Evolutionary conservation across 495 filamentous ascomycete genomes (phyloP), one percentile per base, ranked within the genome.

Genomic region (Talaromyces ruber): DNA sequence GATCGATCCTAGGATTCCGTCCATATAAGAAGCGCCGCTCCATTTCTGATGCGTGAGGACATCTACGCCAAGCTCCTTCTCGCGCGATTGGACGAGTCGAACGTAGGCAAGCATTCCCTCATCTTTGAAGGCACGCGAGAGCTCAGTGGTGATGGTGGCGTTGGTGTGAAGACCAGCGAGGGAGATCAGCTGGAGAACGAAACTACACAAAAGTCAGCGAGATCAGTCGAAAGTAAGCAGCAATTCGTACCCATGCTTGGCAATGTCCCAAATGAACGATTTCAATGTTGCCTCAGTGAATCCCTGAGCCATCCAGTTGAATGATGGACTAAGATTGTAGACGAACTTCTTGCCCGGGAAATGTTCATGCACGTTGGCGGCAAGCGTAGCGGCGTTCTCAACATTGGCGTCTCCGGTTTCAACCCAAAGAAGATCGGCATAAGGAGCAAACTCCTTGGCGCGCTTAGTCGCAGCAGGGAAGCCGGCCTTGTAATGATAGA

Each of bases 41-140:
- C 94, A 98, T 68, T 95, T 97, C 80, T 98, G 94, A 72, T 98
- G 94, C 32, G 93, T 98, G 62, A 98, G 79, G 16, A 98, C 94
- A 70, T 98, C 94, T 22, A 92, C 91, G 14, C 91, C 92, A 6
- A 94, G 72, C 62, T 96, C 93, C 78, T 96, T 96, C 80, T 98
- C 94, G 56, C 87, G 82, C 39, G 82, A 75, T 70, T 98, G 94
- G 39, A 98, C 84, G 5, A 97, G 74, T 32, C 95, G 87, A 6
- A 98, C 94, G 71, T 98, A 98, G 6, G 94, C 94, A 56, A 89
- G 77, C 94, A 98, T 98, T 21, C 94, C 94, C 63, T 97, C 88
- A 25, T 83, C 81, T 80, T 91, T 96, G 80, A 94, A 98, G 14
- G 76, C 82, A 60, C 79, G 82, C 5, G 91, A 90, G 14, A 98